phyloP scores from a whole-genome alignment of 106 monocot species.

The Phalaenopsis aphrodite region DNA sequence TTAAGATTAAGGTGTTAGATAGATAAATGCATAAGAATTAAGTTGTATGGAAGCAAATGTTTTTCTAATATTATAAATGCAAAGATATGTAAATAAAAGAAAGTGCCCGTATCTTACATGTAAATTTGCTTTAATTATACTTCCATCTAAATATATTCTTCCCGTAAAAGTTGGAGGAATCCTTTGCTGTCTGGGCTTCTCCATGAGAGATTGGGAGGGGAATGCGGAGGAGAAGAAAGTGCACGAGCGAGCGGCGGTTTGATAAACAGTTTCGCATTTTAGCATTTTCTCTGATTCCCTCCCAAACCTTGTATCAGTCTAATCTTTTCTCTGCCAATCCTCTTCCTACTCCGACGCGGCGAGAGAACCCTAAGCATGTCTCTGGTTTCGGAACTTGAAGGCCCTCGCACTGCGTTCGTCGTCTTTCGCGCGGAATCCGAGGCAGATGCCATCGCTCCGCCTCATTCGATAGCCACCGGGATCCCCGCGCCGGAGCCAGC shows the following conservation, averaged over 20 bases:
- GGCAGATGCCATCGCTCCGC: background rate
- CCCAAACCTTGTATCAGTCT: background rate
- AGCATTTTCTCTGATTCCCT: background rate
- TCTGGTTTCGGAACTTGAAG: background rate
- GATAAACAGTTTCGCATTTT: background rate
- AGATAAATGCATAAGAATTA: too few species aligned
- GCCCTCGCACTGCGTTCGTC: background rate
- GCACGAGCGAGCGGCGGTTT: too few species aligned
- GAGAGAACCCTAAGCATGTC: background rate
- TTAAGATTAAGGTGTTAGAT: too few species aligned
- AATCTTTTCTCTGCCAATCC: background rate
- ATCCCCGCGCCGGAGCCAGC: background rate
- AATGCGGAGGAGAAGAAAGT: background rate
- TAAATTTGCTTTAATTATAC: too few species aligned
- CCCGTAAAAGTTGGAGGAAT: background rate
- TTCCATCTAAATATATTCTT: background rate
- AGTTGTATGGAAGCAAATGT: too few species aligned
- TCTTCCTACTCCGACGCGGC: background rate
- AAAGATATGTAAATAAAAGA: too few species aligned
- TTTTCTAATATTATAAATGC: too few species aligned
- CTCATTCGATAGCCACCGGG: background rate
- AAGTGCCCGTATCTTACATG: too few species aligned
- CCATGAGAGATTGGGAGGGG: background rate
- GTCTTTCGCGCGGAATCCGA: background rate
- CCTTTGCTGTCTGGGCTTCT: too few species aligned